A percentile compares a stretch with the other conserved stretches of the same genome.
Conservation (phyloP, 2,329 filamentous ascomycete genomes). For the Ophiostoma novo-ulmi region DNA sequence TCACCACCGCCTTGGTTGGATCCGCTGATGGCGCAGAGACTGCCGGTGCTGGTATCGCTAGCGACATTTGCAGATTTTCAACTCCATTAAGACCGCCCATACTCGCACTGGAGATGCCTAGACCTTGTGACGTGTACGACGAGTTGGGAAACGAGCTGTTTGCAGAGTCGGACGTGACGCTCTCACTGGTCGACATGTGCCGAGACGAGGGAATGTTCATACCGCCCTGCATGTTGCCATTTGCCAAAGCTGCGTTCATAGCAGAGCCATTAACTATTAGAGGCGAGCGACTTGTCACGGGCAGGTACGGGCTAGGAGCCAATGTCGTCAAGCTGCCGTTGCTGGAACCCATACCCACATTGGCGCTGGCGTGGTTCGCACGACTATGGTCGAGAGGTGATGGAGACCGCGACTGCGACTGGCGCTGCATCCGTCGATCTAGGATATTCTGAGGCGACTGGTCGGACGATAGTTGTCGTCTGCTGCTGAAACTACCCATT, state of each 20-base stretch:
- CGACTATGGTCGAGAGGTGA: slow-evolving; percentile 49
- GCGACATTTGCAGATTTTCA: not conserved
- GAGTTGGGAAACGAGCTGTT: slow-evolving; percentile 22
- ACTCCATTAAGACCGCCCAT: not conserved
- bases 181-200: slow-evolving; percentile 32
- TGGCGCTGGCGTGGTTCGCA: slow-evolving; percentile 40
- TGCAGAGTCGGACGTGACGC: slow-evolving; percentile 26
- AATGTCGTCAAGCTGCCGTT: slow-evolving; percentile 39
- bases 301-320: slow-evolving; percentile 38
- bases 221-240: not conserved
- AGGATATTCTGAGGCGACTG: slow-evolving; percentile 51
- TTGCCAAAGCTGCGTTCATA: slow-evolving; percentile 27
- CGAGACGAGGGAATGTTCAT: slow-evolving; percentile 18
- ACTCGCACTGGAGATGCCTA: slow-evolving; percentile 26
- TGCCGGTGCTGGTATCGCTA: slow-evolving; percentile 15
- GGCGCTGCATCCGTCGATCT: slow-evolving; percentile 49
- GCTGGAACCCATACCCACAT: slow-evolving; percentile 20
- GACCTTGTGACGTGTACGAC: slow-evolving; percentile 36
- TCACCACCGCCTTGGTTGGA: slow-evolving; percentile 22
- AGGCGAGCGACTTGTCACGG: slow-evolving; percentile 30
- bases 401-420: slow-evolving; percentile 54
- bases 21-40: slow-evolving; percentile 15
- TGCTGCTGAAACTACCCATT: slow-evolving; percentile 24
- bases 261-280: slow-evolving; percentile 35
- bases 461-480: slow-evolving; percentile 49